Conservation (phyloP, 805 yeast genomes). For the Kluyveromyces dobzhanskii region DNA sequence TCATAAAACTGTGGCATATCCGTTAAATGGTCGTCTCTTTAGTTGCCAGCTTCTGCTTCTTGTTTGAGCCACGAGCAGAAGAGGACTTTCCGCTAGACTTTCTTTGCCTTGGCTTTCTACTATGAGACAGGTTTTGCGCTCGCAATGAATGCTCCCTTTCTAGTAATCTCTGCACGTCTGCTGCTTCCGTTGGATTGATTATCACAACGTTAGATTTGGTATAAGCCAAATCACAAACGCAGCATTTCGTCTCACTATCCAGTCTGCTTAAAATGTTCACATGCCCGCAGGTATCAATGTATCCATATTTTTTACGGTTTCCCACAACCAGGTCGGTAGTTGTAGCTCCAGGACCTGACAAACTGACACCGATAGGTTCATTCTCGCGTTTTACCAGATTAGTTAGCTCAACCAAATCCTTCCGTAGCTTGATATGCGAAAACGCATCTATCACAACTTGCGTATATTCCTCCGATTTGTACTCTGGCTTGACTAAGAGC, state of each 20-base stretch:
- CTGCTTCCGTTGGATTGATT: conserved; percentile 25
- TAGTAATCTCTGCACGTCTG: conserved; percentile 16
- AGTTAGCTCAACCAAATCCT: conserved; percentile 39
- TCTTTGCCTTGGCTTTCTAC: conserved; percentile 25
- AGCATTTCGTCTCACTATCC: conserved; percentile 28
- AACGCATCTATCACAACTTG: conserved; percentile 20
- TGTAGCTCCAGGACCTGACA: conserved; percentile 1
- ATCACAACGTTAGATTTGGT: conserved; percentile 30
- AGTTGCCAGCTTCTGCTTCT: no score
- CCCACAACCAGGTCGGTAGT: conserved; percentile 22
- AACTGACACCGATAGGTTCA: conserved; percentile 5
- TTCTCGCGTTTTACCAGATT: conserved; percentile 20
- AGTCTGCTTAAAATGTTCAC: conserved; percentile 30
- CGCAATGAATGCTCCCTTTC: conserved; percentile 20
- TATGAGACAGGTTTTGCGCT: conserved; percentile 27
- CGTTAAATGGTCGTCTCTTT: no score
- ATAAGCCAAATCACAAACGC: conserved; percentile 31
- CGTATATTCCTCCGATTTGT: conserved; percentile 23
- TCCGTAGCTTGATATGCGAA: conserved; percentile 31
- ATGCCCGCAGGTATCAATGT: conserved; percentile 40
- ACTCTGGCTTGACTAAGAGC: conserved; percentile 31
- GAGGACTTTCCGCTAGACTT: conserved; percentile 14
- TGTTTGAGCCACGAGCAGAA: no score
- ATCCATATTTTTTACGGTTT: conserved; percentile 33
- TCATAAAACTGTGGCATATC: no score